These are phyloP conservation scores for Verticillium nubilum DNA, from an alignment of 2,329 filamentous ascomycete genomes.

Conservation along the genomic window DNA sequence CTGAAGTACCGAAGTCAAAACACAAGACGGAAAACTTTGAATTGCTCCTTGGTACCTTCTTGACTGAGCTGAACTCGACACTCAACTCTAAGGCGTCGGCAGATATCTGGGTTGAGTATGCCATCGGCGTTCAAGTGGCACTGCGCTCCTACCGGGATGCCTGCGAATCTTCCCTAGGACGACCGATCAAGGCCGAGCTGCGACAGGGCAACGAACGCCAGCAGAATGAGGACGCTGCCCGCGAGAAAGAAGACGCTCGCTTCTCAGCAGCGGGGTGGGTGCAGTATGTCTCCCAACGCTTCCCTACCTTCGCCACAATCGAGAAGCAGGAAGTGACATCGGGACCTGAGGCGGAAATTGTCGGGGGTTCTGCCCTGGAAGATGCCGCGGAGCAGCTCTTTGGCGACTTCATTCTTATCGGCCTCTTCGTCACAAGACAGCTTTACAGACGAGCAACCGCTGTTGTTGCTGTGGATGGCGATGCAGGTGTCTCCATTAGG, in stretches of 20 bases:
- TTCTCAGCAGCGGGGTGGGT: conserved; percentile 3
- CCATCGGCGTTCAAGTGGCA: conserved; percentile 26
- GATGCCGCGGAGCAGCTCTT: conserved; percentile 18
- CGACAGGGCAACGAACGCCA: background rate
- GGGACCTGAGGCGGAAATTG: background rate
- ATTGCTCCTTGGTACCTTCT: conserved; percentile 28
- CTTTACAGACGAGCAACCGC: conserved; percentile 37
- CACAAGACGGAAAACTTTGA: conserved; percentile 34
- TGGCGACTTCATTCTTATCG: conserved; percentile 32
- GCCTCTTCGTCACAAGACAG: conserved; percentile 28
- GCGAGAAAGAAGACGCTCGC: background rate
- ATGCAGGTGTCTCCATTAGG: conserved; percentile 17
- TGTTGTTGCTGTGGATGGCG: conserved; percentile 12
- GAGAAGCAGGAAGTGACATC: conserved; percentile 1
- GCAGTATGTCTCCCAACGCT: conserved; percentile 6
- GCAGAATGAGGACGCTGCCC: background rate
- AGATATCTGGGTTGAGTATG: conserved; percentile 30
- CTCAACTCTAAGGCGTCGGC: conserved; percentile 25
- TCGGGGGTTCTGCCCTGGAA: background rate
- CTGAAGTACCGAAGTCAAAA: conserved; percentile 24
- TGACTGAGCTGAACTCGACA: conserved; percentile 27
- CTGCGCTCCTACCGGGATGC: conserved; percentile 19
- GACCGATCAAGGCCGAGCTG: background rate
- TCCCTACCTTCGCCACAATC: conserved; percentile 3
- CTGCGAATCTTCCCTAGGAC: background rate